A percentile compares a stretch with the other conserved stretches of the same genome.
Evolutionary conservation across 768 basidiomycete genomes (phyloP).

Genomic region (Rossbeevera mucosa): DNA sequence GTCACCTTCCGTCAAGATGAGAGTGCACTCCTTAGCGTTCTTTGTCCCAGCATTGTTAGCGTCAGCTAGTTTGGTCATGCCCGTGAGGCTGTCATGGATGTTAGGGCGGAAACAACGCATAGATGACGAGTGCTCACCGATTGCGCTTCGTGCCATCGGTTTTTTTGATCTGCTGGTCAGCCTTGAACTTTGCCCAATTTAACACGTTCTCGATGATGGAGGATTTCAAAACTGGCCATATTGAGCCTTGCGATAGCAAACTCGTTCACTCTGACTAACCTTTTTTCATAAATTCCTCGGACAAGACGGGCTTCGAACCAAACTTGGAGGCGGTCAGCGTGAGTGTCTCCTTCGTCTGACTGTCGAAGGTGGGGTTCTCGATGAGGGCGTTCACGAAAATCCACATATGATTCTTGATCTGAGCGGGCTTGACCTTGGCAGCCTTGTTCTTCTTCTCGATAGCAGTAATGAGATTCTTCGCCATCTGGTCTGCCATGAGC

Average conservation of each 20-base stretch:
- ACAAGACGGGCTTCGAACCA: slow-evolving; percentile 75
- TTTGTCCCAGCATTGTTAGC: slow-evolving; percentile 95
- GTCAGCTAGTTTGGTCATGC: slow-evolving; percentile 90
- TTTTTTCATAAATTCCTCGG: slow-evolving; percentile 96
- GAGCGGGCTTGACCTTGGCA: slow-evolving; percentile 86
- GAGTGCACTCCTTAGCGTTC: slow-evolving; percentile 76
- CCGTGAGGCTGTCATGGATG: slow-evolving; percentile 59
- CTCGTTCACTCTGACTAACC: slow-evolving; percentile 42
- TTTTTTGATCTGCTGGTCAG: slow-evolving; percentile 93
- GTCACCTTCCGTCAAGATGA: slow-evolving; percentile 98
- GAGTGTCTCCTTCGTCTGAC: slow-evolving; percentile 96
- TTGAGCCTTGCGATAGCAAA: slow-evolving; percentile 4
- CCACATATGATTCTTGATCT: slow-evolving; percentile 98
- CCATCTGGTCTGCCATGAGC: slow-evolving; percentile 80
- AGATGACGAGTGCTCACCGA: slow-evolving; percentile 44
- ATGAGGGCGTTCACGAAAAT: slow-evolving; percentile 94
- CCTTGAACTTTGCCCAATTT: slow-evolving; percentile 96
- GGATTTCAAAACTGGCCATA: slow-evolving; percentile 69
- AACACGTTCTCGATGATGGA: slow-evolving; percentile 88
- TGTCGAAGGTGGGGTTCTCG: slow-evolving; percentile 98
- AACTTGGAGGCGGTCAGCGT: slow-evolving; percentile 87
- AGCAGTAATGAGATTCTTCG: slow-evolving; percentile 73
- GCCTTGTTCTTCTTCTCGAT: slow-evolving; percentile 98
- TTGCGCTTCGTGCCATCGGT: slow-evolving; percentile 89
- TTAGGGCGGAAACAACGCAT: slow-evolving; percentile 4